Percentiles rank a stretch among this genome's conserved stretches.
phyloP scores from a whole-genome alignment of 1,139 yeast genomes.

The Yamadazyma blattariae region DNA sequence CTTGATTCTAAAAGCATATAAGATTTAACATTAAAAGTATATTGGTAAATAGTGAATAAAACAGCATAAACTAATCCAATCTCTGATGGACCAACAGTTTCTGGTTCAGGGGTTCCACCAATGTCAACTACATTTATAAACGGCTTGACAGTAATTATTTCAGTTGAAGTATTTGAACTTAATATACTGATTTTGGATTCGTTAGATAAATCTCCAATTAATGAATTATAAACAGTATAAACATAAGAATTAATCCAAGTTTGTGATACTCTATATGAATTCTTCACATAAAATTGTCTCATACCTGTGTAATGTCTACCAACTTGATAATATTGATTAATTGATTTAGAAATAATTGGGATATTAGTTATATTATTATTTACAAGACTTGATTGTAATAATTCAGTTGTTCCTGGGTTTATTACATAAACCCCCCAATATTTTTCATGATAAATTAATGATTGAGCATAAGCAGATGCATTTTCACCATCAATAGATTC shows the following conservation, averaged over 20 bases:
- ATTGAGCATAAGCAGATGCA: conserved; percentile 29
- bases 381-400: conserved; percentile 30
- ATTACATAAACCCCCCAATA: conserved; percentile 57
- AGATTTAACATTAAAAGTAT: conserved; percentile 23
- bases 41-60: conserved; percentile 34
- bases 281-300: conserved; percentile 6
- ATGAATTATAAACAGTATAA: conserved; percentile 2
- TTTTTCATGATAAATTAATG: conserved; percentile 43
- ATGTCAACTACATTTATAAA: conserved; percentile 19
- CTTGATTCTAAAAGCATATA: conserved; percentile 21
- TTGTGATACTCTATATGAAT: conserved; percentile 28
- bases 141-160: conserved; percentile 22
- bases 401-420: conserved; percentile 39
- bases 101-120: conserved; percentile 22
- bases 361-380: conserved; percentile 18
- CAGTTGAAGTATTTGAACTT: conserved; percentile 13
- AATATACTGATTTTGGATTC: conserved; percentile 9
- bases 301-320: conserved; percentile 45
- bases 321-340: conserved; percentile 44
- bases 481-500: background rate
- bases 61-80: conserved; percentile 33
- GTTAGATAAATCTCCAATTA: background rate
- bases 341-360: conserved; percentile 18
- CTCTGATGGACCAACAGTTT: conserved; percentile 31
- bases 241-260: conserved; percentile 19